Evolutionary conservation across 73 alveolate genomes (phyloP), one percentile per base, ranked within the genome.

Genomic region (Paramecium tetraurelia): DNA sequence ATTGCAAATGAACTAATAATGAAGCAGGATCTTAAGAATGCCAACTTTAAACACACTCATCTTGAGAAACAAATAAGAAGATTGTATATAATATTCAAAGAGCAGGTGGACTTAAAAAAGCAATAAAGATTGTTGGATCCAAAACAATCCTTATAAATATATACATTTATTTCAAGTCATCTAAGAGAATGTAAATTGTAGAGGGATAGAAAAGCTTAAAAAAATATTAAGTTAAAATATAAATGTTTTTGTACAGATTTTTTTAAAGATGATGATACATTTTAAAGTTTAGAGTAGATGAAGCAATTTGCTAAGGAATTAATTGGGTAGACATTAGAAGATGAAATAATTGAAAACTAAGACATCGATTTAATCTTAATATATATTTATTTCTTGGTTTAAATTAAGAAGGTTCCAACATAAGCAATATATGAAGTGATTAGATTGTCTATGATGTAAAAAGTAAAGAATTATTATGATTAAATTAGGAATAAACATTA

Each of bases 361-460:
- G 27, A 75, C n/a, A 75, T 38, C 35, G n/a, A 35, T 35, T 24
- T 41, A n/a, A 75, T 38, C 9, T 38, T 75, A 9, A 75, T 38
- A 1, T 75, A 75, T 38, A 38, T 75, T 38, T 75, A 75, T 75
- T 75, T 21, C 10, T 41, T 75, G 27, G 59, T 75, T 38, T 75
- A 75, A 75, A 75, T 75, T 35, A 75, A 75, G 59, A 75, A 75
- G 7, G 59, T 41, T 1, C 87, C 87, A 36, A 75, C 87, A 11
- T 75, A 75, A 41, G 87, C 87, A 75, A 38, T 75, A 35, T 75
- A 75, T 75, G 87, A 75, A 75, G 59, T 75, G 1, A 38, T 75
- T n/a, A 33, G 87, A 75, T 33, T 63, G 12, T 63, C 84, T 0
- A 63, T 63, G 46, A 33, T 63, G 27, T 24, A 27, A 63, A 63